phyloP scores from a whole-genome alignment of 78 protist genomes.

The Anaeramoeba ignava region DNA sequence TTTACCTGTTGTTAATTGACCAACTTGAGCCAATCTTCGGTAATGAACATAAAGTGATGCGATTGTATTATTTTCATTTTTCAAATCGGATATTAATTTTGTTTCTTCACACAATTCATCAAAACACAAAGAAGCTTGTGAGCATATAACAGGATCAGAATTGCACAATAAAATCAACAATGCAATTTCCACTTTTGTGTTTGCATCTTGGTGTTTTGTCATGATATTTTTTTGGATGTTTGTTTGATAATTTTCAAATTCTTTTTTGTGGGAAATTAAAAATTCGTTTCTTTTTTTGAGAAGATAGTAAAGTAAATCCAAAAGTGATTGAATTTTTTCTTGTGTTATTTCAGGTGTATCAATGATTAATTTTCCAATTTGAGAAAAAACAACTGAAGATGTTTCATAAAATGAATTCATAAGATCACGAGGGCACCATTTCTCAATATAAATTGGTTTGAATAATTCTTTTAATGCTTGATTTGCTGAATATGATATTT shows the following conservation, averaged over 20 bases:
- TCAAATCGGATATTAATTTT: conserved; percentile 31
- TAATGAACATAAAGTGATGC: no score
- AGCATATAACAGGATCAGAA: conserved; percentile 39
- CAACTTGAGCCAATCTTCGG: conserved; percentile 30
- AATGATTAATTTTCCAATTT: neutral
- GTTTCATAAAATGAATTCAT: conserved; percentile 46
- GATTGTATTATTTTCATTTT: no score
- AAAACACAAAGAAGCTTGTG: conserved; percentile 31
- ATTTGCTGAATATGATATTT: conserved; percentile 11
- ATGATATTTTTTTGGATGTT: no score
- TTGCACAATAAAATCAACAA: conserved; percentile 34
- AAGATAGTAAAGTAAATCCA: neutral
- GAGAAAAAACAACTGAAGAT: neutral
- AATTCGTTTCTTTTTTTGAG: neutral
- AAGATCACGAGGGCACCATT: conserved; percentile 25
- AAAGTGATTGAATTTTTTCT: neutral
- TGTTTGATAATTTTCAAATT: no score
- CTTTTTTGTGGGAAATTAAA: no score
- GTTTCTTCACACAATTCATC: conserved; percentile 36
- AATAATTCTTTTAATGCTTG: conserved; percentile 30
- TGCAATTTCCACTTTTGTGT: conserved; percentile 43
- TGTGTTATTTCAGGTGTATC: neutral
- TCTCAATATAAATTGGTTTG: conserved; percentile 30
- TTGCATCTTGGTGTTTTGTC: no score
- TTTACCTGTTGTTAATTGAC: conserved; percentile 30